phyloP scores from a whole-genome alignment of 805 yeast species.

The Wickerhamiella kurtzmanii region DNA sequence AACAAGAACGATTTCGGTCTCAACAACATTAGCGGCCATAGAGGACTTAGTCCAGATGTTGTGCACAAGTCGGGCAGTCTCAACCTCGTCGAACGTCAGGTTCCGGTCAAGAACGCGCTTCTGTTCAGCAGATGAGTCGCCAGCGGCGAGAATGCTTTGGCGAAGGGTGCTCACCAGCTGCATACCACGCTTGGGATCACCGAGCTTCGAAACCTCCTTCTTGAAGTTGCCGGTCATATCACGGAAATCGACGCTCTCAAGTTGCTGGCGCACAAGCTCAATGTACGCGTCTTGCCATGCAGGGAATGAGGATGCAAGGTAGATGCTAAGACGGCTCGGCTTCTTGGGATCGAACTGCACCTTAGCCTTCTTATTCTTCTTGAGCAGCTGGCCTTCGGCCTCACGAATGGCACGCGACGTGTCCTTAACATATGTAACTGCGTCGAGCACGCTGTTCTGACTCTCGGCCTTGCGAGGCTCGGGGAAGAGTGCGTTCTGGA shows the following conservation, averaged over 20 bases:
- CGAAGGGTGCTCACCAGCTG: constrained; percentile 84
- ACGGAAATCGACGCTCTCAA: constrained; percentile 27
- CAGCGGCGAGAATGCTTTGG: constrained; percentile 46
- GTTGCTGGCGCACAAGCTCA: constrained; percentile 64
- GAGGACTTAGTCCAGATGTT: constrained; percentile 51
- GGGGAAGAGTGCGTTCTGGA: constrained; percentile 73
- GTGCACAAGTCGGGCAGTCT: constrained; percentile 43
- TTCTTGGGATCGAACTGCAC: constrained; percentile 59
- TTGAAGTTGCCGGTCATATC: constrained; percentile 28
- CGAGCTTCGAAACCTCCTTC: constrained; percentile 28
- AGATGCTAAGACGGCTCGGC: constrained; percentile 62
- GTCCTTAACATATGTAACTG: constrained; percentile 67
- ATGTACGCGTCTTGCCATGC: constrained; percentile 80
- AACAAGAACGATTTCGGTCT: constrained; percentile 48
- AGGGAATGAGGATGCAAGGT: constrained; percentile 70
- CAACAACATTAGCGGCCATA: constrained; percentile 40
- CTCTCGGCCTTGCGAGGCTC: constrained; percentile 39
- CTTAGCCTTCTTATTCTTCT: constrained; percentile 64
- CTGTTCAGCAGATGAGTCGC: constrained; percentile 39
- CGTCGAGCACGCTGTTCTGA: constrained; percentile 45
- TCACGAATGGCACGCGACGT: constrained; percentile 80
- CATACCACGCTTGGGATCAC: constrained; percentile 95
- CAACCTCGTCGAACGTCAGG: constrained; percentile 64
- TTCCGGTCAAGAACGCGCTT: constrained; percentile 69
- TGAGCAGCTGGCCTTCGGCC: constrained; percentile 72